Conservation (phyloP, 805 yeast genomes). For the Isabelozyma rhagii region DNA sequence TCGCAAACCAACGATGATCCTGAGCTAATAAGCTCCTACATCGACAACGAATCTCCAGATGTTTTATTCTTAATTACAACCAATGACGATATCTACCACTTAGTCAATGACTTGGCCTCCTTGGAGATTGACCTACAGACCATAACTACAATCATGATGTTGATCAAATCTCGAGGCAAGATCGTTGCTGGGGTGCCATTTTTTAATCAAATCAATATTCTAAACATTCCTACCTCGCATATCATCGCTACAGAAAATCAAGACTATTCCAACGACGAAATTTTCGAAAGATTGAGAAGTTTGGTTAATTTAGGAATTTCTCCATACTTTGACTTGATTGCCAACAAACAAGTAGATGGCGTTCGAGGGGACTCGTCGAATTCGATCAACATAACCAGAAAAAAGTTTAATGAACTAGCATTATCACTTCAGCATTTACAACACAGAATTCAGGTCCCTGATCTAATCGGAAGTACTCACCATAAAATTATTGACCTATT, state of each 20-base stretch:
- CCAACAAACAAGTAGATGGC: conserved; percentile 4
- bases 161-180: conserved; percentile 43
- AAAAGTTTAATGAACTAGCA: conserved; percentile 66
- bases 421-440: conserved; percentile 65
- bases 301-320: conserved; percentile 62
- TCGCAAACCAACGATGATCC: not conserved
- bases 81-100: conserved; percentile 4
- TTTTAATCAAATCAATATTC: conserved; percentile 29
- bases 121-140: conserved; percentile 7
- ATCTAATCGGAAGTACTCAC: conserved; percentile 51
- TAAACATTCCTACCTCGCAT: conserved; percentile 27
- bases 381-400: conserved; percentile 47
- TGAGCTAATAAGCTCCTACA: conserved; percentile 11
- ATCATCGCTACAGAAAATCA: conserved; percentile 1
- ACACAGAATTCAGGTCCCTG: conserved; percentile 66
- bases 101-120: conserved; percentile 4
- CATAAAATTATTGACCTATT: conserved; percentile 33
- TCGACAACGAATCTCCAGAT: conserved; percentile 16
- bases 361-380: not conserved
- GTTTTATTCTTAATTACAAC: conserved; percentile 15
- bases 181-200: conserved; percentile 17
- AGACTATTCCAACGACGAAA: conserved; percentile 8
- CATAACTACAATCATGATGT: conserved; percentile 24
- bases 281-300: conserved; percentile 54
- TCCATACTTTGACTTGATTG: conserved; percentile 62